A percentile compares a stretch with the other conserved stretches of the same genome.
These are phyloP conservation scores for Pythium vanterpoolii DNA, from an alignment of 352 stramenopile genomes.

Conservation along the genomic window DNA sequence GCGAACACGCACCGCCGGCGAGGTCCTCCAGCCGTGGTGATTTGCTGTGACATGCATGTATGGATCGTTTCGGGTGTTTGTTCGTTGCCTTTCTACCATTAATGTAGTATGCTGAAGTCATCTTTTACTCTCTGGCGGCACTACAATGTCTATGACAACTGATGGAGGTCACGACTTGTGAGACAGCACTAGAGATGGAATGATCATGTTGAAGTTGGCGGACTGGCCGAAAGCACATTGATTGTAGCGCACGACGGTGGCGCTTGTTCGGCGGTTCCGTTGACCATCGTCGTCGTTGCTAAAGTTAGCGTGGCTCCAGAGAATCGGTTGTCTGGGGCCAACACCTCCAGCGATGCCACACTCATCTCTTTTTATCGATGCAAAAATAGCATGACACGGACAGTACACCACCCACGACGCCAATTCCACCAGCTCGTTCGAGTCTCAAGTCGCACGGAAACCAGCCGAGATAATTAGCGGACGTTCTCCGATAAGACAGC, in stretches of 20 bases:
- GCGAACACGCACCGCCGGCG: not conserved
- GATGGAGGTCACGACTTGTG: not conserved
- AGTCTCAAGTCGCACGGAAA: not conserved
- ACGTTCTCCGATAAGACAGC: slow-evolving; percentile 3
- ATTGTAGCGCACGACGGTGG: not conserved
- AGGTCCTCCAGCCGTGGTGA: not conserved
- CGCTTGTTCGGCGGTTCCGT: not conserved
- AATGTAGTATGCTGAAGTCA: too few species aligned
- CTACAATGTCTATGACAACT: not conserved
- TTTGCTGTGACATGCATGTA: not conserved
- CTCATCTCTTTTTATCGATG: too few species aligned
- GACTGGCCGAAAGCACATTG: not conserved
- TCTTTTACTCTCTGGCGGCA: too few species aligned
- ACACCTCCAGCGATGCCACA: too few species aligned
- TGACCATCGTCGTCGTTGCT: too few species aligned
- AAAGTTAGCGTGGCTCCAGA: too few species aligned
- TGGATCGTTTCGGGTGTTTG: not conserved
- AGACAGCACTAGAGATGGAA: not conserved
- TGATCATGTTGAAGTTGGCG: not conserved
- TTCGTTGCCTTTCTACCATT: not conserved
- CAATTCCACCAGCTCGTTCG: too few species aligned
- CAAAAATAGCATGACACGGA: too few species aligned
- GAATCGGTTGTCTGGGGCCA: too few species aligned
- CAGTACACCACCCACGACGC: too few species aligned
- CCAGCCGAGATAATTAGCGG: not conserved